Evolutionary conservation across 2,329 filamentous ascomycete genomes (phyloP), one percentile per base, ranked within the genome.

Genomic region (Delphinella strobiligena): DNA sequence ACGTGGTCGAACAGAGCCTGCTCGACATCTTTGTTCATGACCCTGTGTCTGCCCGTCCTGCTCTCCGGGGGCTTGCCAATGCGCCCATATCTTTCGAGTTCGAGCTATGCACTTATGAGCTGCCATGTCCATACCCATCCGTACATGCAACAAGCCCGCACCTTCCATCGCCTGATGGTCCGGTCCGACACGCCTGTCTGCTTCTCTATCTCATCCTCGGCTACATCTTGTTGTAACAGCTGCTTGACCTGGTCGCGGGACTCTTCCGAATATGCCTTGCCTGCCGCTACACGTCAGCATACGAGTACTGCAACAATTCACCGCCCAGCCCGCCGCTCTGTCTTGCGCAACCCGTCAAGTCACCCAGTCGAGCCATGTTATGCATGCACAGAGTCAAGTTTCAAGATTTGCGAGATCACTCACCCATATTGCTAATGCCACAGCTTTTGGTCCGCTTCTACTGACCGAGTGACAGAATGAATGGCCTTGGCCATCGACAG

Each of bases 41-140:
- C 55, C 14, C 56, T 45, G 47, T 59, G 54, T 33, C 56, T 47
- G 14, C 56, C 56, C 7, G 56, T 59, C 19, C 56, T 50, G 38
- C 51, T 52, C 47, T 59, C 56, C 14, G 55, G 55, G 19, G 56
- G 56, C 47, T 59, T 59, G 27, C 56, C 56, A 35, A 59, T 59
- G 40, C 56, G 47, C 33, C 56, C 56, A n/a, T 54, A 58, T 22
- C 54, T 47, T 46, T 59, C 55, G 24, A 59, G 50, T 46, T 59
- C 56, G 33, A 58, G 48, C 47, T 41, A 16, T 19, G 12, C 30
- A 31, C 14, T 12, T 4, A 19, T 11, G n/a, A 11, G 32, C 10
- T 5, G 19, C 11, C 32, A 16, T 19, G 38, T 12, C 9, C 27
- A 11, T 4, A 24, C 24, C 17, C 34, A 8, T 15, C 9, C 14